Evolutionary conservation across 75 land plant species (phyloP).

Genomic region (Picea glauca): DNA sequence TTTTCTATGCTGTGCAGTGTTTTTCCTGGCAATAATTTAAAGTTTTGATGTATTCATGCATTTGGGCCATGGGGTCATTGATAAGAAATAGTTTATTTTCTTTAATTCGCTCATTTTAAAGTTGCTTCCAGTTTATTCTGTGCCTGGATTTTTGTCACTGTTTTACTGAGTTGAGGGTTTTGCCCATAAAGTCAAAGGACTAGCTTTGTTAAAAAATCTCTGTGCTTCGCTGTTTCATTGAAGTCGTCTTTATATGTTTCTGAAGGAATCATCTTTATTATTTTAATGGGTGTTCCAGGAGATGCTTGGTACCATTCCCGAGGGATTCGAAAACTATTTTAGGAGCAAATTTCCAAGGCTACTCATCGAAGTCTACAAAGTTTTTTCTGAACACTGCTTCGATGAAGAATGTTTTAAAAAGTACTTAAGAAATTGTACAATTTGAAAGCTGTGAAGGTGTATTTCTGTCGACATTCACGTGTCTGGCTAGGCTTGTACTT

Average conservation of each 20-base stretch:
- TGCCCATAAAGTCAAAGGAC: neutral
- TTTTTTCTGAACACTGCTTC: conserved; percentile 46
- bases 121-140: neutral
- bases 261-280: neutral
- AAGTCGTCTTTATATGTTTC: neutral
- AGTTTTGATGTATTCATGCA: no score
- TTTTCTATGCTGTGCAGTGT: no score
- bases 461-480: no score
- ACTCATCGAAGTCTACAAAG: conserved; percentile 75
- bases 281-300: conserved; percentile 38
- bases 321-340: conserved; percentile 87
- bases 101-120: neutral
- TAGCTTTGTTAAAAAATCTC: neutral
- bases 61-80: no score
- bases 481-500: no score
- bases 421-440: conserved; percentile 37
- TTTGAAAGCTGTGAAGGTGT: no score
- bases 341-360: conserved; percentile 67
- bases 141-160: neutral
- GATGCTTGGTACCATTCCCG: conserved; percentile 64
- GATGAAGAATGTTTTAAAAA: conserved; percentile 60
- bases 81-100: no score
- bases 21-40: no score
- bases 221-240: neutral
- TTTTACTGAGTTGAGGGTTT: neutral